phyloP scores from a whole-genome alignment of 176 grass and related monocot species.

The Leersia perrieri region DNA sequence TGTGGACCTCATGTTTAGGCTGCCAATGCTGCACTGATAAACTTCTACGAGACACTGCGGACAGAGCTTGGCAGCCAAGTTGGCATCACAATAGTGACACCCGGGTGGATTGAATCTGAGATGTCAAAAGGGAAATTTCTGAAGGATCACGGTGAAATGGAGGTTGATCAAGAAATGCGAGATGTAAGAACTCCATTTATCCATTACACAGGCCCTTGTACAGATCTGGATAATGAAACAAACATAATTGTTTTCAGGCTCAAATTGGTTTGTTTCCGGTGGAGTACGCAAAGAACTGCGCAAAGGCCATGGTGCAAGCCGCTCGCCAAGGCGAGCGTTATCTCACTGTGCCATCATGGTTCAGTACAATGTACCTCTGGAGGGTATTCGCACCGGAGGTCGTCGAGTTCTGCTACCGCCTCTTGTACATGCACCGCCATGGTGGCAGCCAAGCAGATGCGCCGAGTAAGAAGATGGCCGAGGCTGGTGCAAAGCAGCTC shows the following conservation, averaged over 20 bases:
- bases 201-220: neutral
- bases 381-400: slow-evolving; percentile 58
- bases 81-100: slow-evolving; percentile 59
- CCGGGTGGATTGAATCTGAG: slow-evolving; percentile 65
- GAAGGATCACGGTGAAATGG: slow-evolving; percentile 28
- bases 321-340: slow-evolving; percentile 42
- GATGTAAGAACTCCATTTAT: slow-evolving; percentile 29
- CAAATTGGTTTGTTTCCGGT: slow-evolving; percentile 58
- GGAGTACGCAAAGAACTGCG: slow-evolving; percentile 46
- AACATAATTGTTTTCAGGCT: slow-evolving; percentile 17
- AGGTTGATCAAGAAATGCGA: slow-evolving; percentile 51
- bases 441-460: neutral
- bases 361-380: slow-evolving; percentile 51
- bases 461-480: slow-evolving; percentile 42
- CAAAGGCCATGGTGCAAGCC: slow-evolving; percentile 40
- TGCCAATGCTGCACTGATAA: slow-evolving; percentile 63
- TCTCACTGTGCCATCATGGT: slow-evolving; percentile 61
- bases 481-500: slow-evolving; percentile 39
- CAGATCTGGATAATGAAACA: neutral
- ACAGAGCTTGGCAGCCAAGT: slow-evolving; percentile 42
- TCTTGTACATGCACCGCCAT: slow-evolving; percentile 37
- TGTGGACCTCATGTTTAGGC: slow-evolving; percentile 25
- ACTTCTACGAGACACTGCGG: slow-evolving; percentile 63
- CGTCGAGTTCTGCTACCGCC: slow-evolving; percentile 47
- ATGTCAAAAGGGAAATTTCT: slow-evolving; percentile 58